phyloP scores from a whole-genome alignment of 768 basidiomycete genomes.

The Gymnopilus junonius region DNA sequence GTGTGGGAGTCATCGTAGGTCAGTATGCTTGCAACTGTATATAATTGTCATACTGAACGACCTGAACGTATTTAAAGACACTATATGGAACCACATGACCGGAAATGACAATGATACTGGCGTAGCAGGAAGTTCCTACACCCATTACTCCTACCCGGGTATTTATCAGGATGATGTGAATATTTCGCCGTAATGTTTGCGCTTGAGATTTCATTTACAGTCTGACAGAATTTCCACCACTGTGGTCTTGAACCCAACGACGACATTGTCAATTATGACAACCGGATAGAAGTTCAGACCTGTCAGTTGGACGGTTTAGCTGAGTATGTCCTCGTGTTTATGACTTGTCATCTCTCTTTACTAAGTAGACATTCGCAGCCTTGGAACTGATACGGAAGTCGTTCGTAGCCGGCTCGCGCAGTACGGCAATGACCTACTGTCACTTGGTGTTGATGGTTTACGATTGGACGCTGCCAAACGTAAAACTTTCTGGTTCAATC shows the following conservation, averaged over 20 bases:
- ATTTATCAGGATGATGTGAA: conserved; percentile 51
- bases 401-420: conserved; percentile 57
- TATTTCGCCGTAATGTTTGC: background rate
- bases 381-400: conserved; percentile 65
- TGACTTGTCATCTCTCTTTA: background rate
- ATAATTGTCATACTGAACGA: background rate
- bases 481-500: conserved; percentile 27
- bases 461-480: conserved; percentile 71
- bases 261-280: conserved; percentile 58
- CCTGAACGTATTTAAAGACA: conserved; percentile 36
- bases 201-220: background rate
- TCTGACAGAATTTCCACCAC: conserved; percentile 59
- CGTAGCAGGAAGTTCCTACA: conserved; percentile 52
- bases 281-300: conserved; percentile 59
- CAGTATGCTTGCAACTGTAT: conserved; percentile 7
- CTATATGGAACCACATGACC: conserved; percentile 72
- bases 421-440: conserved; percentile 64
- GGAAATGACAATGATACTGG: conserved; percentile 52
- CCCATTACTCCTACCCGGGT: conserved; percentile 56
- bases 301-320: conserved; percentile 56
- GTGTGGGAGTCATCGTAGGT: conserved; percentile 62
- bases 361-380: conserved; percentile 36
- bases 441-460: conserved; percentile 65
- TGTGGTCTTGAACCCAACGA: conserved; percentile 59
- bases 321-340: conserved; percentile 41